Conservation (phyloP, 2,329 filamentous ascomycete species). For the Penicillium brevicompactum region DNA sequence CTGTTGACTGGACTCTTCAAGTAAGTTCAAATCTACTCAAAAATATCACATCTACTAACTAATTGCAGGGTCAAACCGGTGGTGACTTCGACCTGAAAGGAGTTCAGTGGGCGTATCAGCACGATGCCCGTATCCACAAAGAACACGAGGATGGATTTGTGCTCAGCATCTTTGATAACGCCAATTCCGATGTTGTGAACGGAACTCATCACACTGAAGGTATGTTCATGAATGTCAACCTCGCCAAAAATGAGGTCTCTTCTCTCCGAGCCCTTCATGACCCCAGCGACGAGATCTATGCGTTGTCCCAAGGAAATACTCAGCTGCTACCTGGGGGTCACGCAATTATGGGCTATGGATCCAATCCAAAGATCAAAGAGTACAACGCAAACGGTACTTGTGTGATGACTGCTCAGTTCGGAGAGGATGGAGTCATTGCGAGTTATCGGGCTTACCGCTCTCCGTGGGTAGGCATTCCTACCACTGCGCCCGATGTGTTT, state of each 20-base stretch:
- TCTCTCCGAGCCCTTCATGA: background rate
- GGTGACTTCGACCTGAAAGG: conserved; percentile 25
- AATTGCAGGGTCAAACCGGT: conserved; percentile 23
- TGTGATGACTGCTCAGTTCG: conserved; percentile 36
- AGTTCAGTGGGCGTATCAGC: conserved; percentile 31
- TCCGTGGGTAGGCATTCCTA: conserved; percentile 23
- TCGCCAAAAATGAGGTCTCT: conserved; percentile 6
- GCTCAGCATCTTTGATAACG: conserved; percentile 33
- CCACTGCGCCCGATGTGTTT: conserved; percentile 18
- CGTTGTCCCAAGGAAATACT: conserved; percentile 18
- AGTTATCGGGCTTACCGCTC: conserved; percentile 34
- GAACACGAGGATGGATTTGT: conserved; percentile 29
- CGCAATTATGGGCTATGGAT: conserved; percentile 10
- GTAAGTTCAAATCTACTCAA: conserved; percentile 6
- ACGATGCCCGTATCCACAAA: conserved; percentile 34
- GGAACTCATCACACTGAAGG: conserved; percentile 10
- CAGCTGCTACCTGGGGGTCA: conserved; percentile 12
- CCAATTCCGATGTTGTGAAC: conserved; percentile 18
- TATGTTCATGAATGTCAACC: conserved; percentile 15
- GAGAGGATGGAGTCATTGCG: conserved; percentile 24
- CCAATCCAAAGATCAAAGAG: conserved; percentile 31
- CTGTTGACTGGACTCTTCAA: conserved; percentile 14
- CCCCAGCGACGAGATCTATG: conserved; percentile 5
- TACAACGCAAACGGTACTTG: conserved; percentile 28
- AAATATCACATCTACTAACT: background rate